Conservation (phyloP, 2,329 filamentous ascomycete species). For the Xylaria sp. region DNA sequence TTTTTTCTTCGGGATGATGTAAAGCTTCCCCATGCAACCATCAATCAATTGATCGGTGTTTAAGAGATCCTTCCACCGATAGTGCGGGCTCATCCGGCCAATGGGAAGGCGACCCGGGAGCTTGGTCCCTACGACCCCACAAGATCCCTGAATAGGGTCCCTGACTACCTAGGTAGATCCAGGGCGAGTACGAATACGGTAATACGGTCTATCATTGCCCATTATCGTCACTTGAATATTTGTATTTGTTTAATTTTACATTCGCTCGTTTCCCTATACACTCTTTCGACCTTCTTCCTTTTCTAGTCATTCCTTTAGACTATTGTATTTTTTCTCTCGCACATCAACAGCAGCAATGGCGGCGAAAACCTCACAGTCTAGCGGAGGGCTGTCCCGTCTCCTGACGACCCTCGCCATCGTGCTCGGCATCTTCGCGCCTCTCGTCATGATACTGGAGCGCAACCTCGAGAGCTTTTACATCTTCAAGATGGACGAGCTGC, state of each 20-base stretch:
- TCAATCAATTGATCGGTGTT: constrained; percentile 13
- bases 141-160: constrained; percentile 25
- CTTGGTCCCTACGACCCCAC: constrained; percentile 30
- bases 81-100: constrained; percentile 13
- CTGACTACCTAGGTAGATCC: neutral
- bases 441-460: constrained; percentile 67
- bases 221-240: neutral
- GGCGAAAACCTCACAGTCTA: constrained; percentile 16
- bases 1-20: constrained; percentile 37
- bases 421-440: constrained; percentile 64
- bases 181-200: constrained; percentile 29
- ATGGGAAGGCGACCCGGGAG: constrained; percentile 28
- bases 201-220: neutral
- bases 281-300: neutral
- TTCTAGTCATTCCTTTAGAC: constrained; percentile 23
- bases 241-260: neutral
- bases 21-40: constrained; percentile 18
- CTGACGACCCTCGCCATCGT: constrained; percentile 64
- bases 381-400: constrained; percentile 49
- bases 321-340: neutral
- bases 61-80: constrained; percentile 16
- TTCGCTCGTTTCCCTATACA: neutral
- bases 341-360: constrained; percentile 21
- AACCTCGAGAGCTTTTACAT: constrained; percentile 77
- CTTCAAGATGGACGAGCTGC: constrained; percentile 75